A percentile compares a stretch with the other conserved stretches of the same genome.
Evolutionary conservation across 495 filamentous ascomycete species (phyloP).

Genomic region (Patellaria atrata): DNA sequence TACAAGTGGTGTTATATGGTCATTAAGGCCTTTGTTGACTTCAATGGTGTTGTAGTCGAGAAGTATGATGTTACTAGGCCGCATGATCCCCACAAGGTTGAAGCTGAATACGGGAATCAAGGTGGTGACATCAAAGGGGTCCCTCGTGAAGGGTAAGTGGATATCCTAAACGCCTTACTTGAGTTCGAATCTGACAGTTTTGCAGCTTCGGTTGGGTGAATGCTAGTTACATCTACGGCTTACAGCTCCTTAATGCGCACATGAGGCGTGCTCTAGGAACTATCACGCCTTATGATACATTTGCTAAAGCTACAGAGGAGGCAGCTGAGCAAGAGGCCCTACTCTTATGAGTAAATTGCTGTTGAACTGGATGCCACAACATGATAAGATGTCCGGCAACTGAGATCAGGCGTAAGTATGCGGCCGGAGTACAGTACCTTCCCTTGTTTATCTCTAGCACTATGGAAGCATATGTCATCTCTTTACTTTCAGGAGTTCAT

Average conservation of each 20-base stretch:
- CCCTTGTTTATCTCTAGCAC: too few species aligned
- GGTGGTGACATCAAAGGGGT: slow-evolving; percentile 87
- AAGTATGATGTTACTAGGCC: slow-evolving; percentile 93
- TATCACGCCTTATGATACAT: slow-evolving; percentile 69
- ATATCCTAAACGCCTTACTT: slow-evolving; percentile 1
- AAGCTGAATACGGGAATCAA: slow-evolving; percentile 96
- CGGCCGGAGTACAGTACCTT: too few species aligned
- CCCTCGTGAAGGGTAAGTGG: slow-evolving; percentile 74
- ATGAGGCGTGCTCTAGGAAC: slow-evolving; percentile 74
- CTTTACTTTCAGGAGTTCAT: too few species aligned
- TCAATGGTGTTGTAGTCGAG: slow-evolving; percentile 93
- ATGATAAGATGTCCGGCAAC: too few species aligned
- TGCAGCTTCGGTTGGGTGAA: slow-evolving; percentile 96
- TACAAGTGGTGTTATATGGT: slow-evolving; percentile 98
- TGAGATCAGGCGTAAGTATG: too few species aligned
- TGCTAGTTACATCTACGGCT: slow-evolving; percentile 81
- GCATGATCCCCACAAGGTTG: slow-evolving; percentile 78
- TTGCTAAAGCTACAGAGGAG: slow-evolving; percentile 38
- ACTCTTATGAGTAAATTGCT: too few species aligned
- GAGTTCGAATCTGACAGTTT: slow-evolving; percentile 18
- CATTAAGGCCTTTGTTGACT: slow-evolving; percentile 91
- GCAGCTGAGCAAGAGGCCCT: too few species aligned
- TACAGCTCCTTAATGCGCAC: slow-evolving; percentile 70
- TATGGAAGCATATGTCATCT: too few species aligned
- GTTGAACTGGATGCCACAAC: too few species aligned